These are phyloP conservation scores for Cercospora sp. DNA, from an alignment of 2,329 filamentous ascomycete genomes.

Conservation along the genomic window DNA sequence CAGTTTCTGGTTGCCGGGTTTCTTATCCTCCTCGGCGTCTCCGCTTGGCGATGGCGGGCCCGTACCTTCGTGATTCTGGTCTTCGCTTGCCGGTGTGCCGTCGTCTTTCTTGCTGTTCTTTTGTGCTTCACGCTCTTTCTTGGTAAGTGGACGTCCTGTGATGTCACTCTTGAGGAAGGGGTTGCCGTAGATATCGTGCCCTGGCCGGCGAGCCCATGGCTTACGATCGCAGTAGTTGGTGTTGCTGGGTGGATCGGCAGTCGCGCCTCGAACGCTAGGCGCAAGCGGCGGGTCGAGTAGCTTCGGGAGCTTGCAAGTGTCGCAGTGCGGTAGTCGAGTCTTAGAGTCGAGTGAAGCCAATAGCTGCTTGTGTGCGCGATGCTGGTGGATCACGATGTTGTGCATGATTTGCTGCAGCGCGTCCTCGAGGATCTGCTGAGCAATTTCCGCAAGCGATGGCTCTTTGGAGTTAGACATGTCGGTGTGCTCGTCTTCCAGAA, in stretches of 20 bases:
- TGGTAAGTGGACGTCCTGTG: slow-evolving; percentile 55
- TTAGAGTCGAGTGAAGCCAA: slow-evolving; percentile 72
- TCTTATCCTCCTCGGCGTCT: slow-evolving; percentile 31
- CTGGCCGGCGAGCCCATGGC: slow-evolving; percentile 72
- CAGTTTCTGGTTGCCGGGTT: slow-evolving; percentile 38
- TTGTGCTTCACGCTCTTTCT: slow-evolving; percentile 70
- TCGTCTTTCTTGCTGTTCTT: slow-evolving; percentile 48
- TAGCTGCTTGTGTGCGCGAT: slow-evolving; percentile 76
- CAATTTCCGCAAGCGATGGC: slow-evolving; percentile 33
- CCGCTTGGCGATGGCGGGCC: slow-evolving; percentile 37
- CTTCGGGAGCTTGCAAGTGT: slow-evolving; percentile 71
- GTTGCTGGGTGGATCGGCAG: slow-evolving; percentile 43
- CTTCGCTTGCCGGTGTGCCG: slow-evolving; percentile 48
- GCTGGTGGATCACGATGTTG: slow-evolving; percentile 70
- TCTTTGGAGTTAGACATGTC: slow-evolving; percentile 15
- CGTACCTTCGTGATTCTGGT: slow-evolving; percentile 40
- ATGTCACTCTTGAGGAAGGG: slow-evolving; percentile 73
- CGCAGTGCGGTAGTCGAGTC: slow-evolving; percentile 69
- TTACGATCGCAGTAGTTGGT: slow-evolving; percentile 74
- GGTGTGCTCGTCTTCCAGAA: background rate
- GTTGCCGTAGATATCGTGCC: slow-evolving; percentile 80
- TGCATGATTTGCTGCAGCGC: slow-evolving; percentile 74
- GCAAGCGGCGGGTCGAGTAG: slow-evolving; percentile 69
- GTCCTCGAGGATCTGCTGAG: slow-evolving; percentile 70
- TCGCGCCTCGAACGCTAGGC: slow-evolving; percentile 36